Evolutionary conservation across 805 yeast genomes (phyloP).

Genomic region (Ogataea polymorpha): DNA sequence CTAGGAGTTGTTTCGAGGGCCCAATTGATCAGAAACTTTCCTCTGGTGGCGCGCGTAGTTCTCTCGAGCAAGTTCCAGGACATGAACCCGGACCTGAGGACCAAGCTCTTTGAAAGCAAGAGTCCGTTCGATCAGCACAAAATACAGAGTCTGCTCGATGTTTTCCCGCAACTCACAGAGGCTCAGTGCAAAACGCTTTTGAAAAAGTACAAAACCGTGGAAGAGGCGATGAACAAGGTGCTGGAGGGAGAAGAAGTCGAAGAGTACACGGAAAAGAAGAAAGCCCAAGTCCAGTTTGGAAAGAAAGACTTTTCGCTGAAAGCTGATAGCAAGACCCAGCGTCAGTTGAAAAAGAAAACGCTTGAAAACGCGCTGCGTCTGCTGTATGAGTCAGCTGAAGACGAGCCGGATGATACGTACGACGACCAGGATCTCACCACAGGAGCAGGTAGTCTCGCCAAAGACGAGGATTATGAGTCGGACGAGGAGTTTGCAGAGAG

Average conservation of each 20-base stretch:
- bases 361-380: constrained; percentile 54
- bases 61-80: constrained; percentile 45
- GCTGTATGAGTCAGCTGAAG: constrained; percentile 74
- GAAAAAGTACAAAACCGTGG: constrained; percentile 49
- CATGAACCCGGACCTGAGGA: constrained; percentile 49
- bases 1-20: constrained; percentile 43
- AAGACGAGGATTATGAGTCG: constrained; percentile 34
- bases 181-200: constrained; percentile 50
- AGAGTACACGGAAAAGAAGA: constrained; percentile 24
- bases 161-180: constrained; percentile 63
- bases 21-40: constrained; percentile 42
- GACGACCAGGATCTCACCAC: constrained; percentile 50
- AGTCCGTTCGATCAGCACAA: constrained; percentile 33
- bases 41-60: constrained; percentile 54
- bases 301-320: constrained; percentile 28
- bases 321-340: constrained; percentile 23
- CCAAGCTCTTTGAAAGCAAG: constrained; percentile 39
- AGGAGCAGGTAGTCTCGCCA: constrained; percentile 6
- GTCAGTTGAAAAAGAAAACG: constrained; percentile 54
- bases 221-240: constrained; percentile 52
- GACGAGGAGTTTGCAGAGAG: constrained; percentile 18
- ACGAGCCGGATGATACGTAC: constrained; percentile 80
- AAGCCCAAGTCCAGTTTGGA: constrained; percentile 32
- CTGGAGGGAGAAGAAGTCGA: constrained; percentile 58
- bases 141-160: constrained; percentile 43